Base-by-base conservation (phyloP, 208 protist genomes). In the Acanthamoeba sp. region DNA sequence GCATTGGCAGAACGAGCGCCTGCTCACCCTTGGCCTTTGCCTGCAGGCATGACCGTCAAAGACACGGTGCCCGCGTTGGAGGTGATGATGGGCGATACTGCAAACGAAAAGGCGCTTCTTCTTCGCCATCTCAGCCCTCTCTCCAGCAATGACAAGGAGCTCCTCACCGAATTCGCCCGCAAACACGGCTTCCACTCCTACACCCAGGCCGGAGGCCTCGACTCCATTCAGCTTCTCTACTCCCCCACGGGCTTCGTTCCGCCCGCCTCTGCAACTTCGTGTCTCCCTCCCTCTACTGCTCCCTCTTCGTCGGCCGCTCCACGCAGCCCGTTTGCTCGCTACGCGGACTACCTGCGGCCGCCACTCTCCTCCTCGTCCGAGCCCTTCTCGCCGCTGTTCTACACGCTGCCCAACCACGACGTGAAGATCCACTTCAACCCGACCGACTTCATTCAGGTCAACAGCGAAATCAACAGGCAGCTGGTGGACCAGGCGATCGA, bases 401-500 rank as follows among this genome's bases (percentile, higher is more conserved):
- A 89, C 55, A 89, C 82, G 5, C 45, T 89, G 34, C 82, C 82
- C 55, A 89, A 89, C 16, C 82, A 89, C 82, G 27, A 62, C 20
- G 82, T 89, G 18, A 36, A 36, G n/a, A 89, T 89, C 45, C 45
- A 89, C 82, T 89, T 89, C 55, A 36, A 27, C 32, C 82, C 82
- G 32, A 29, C 82, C 55, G 82, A 89, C 55, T 89, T 89, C 55
- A 89, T 89, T 24, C 82, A 89, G 38, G 82, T 89, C 82, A 89
- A 89, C 55, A 36, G 50, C 45, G 50, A 55, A 16, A 45, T 89
- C 55, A 89, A 89, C 45, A 48, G 24, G 48, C 14, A 32, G 55
- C n/a, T 89, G 82, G 82, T 89, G 40, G 82, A 89, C 24, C 45
- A 89, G 48, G 82, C 82, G 18, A 89, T 89, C 55, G 82, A 89